Evolutionary conservation across 345 rosid species (phyloP).

Genomic region (Hibiscus tridactylites): DNA sequence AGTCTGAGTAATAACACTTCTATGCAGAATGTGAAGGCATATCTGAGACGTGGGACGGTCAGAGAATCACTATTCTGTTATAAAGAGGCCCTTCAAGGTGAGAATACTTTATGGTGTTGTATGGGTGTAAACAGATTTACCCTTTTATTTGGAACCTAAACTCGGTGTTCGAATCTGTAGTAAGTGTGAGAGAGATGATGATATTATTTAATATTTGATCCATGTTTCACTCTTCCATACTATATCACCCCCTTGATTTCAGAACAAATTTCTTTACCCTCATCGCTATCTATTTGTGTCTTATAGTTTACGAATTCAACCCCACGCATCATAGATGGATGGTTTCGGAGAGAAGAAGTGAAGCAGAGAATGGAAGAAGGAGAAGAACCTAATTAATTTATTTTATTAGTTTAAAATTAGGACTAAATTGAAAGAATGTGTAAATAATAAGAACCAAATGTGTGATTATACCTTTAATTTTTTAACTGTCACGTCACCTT

Average conservation of each 20-base stretch:
- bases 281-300: background rate
- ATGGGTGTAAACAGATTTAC: background rate
- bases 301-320: background rate
- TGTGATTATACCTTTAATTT: too few species aligned
- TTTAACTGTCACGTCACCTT: too few species aligned
- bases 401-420: too few species aligned
- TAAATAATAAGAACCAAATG: too few species aligned
- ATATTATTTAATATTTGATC: background rate
- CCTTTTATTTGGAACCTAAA: background rate
- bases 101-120: background rate
- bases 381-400: too few species aligned
- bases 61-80: constrained; percentile 69
- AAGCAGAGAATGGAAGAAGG: too few species aligned
- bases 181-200: background rate
- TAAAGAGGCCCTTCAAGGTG: constrained; percentile 82
- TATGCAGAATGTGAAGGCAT: constrained; percentile 85
- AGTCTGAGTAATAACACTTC: background rate
- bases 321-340: background rate
- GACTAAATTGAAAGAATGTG: too few species aligned
- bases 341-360: too few species aligned
- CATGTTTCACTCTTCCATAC: too few species aligned
- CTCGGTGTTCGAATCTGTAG: background rate
- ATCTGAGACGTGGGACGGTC: constrained; percentile 88
- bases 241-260: background rate
- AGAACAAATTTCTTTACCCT: background rate